Evolutionary conservation across 2,329 filamentous ascomycete species (phyloP), one percentile per base, ranked within the genome.

Genomic region (Aspergillus sp.): DNA sequence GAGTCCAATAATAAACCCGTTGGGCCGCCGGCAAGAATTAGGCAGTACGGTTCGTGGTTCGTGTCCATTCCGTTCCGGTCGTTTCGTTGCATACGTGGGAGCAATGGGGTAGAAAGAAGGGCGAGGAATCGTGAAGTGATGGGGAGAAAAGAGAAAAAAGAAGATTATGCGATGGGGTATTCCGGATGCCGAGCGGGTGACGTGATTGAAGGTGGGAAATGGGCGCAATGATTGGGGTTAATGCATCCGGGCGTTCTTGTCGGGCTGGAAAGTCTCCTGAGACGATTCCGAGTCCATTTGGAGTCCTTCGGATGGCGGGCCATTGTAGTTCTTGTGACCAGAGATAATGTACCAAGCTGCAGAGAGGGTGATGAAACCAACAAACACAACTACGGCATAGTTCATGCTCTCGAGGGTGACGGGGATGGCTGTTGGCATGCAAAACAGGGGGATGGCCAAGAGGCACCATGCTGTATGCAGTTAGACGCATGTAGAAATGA

Each of bases 321-420:
- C 61, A 4, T 52, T 54, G 45, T 62, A 63, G 46, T 87, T 79
- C 67, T 80, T 78, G 66, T 79, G 77, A 32, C 84, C 84, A 81
- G 82, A 86, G 44, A 74, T 73, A 54, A 80, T 70, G 69, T 88
- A 88, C 83, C 83, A 88, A 5, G 69, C 64, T 7, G 72, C 74
- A 1, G 84, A 79, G 48, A 87, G 74, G 35, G 71, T 42, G 46
- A 78, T 75, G 51, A 85, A 83, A 4, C 73, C 81, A 28, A 83
- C 77, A 55, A 88, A 86, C n/a, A 88, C 84, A 32, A 82, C 84
- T 9, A 81, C 81, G 1, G 83, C 84, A 64, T 86, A 88, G 73
- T 88, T 88, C 73, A 87, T 83, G 35, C 72, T 75, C 12, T 67
- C 61, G 4, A 75, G 65, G 0, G 74, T 76, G 35, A 85, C 80